phyloP scores from a whole-genome alignment of 768 basidiomycete genomes.

The Hericium rajendrae region DNA sequence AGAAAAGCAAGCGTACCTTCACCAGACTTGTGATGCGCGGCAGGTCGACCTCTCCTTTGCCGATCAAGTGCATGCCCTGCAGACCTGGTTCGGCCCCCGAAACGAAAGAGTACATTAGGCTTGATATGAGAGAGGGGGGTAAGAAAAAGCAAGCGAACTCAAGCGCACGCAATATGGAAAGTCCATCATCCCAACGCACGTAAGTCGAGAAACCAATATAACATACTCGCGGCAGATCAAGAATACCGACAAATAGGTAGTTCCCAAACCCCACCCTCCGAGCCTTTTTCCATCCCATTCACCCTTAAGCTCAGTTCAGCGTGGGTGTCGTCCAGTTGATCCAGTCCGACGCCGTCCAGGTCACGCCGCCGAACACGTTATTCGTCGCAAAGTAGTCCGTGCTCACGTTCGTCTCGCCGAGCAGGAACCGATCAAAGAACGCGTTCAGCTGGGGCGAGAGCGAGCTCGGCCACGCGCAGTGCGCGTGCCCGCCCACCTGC shows the following conservation, averaged over 20 bases:
- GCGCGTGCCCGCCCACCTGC: slow-evolving; percentile 43
- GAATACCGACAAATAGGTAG: too few species aligned
- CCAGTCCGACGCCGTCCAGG: slow-evolving; percentile 33
- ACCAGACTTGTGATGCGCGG: slow-evolving; percentile 41
- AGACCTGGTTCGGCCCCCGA: slow-evolving; percentile 26
- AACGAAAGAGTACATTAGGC: slow-evolving; percentile 52
- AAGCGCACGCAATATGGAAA: too few species aligned
- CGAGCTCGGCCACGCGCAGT: slow-evolving; percentile 44
- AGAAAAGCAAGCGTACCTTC: slow-evolving; percentile 31
- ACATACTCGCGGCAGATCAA: too few species aligned
- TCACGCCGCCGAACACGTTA: slow-evolving; percentile 27
- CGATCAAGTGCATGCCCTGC: slow-evolving; percentile 57
- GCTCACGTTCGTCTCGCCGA: slow-evolving; percentile 32
- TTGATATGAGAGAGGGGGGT: too few species aligned
- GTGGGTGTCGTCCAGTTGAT: slow-evolving; percentile 42
- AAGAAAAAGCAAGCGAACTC: too few species aligned
- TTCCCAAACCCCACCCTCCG: too few species aligned
- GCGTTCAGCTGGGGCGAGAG: slow-evolving; percentile 38
- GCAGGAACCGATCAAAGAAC: slow-evolving; percentile 48
- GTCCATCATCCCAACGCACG: too few species aligned
- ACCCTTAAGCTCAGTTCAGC: slow-evolving; percentile 20
- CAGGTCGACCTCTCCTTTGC: slow-evolving; percentile 47
- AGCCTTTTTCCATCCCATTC: too few species aligned
- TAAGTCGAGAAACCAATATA: too few species aligned
- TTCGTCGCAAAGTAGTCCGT: slow-evolving; percentile 39